Percentiles rank a stretch among this genome's conserved stretches.
These are phyloP conservation scores for Pseudogymnoascus sp. DNA, from an alignment of 2,329 filamentous ascomycete genomes.

Conservation along the genomic window DNA sequence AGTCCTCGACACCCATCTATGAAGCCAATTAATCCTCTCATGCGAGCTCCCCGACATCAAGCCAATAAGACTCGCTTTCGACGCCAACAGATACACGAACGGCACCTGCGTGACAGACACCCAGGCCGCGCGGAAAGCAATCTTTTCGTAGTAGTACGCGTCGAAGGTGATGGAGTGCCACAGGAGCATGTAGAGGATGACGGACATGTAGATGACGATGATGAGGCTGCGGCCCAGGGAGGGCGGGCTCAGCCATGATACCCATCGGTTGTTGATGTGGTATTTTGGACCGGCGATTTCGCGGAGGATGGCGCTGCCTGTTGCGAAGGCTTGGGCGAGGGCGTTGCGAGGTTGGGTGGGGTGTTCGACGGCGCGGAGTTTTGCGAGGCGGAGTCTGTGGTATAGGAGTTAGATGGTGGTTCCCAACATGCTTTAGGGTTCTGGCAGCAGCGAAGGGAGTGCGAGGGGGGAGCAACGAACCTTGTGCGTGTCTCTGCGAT, in stretches of 20 bases:
- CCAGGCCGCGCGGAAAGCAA: conserved; percentile 63
- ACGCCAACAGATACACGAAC: conserved; percentile 54
- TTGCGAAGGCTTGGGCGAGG: conserved; percentile 49
- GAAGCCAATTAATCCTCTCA: conserved; percentile 66
- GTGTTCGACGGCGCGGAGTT: conserved; percentile 33
- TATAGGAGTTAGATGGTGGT: background rate
- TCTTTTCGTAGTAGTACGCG: conserved; percentile 54
- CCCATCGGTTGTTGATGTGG: conserved; percentile 38
- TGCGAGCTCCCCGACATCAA: conserved; percentile 56
- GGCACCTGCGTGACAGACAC: conserved; percentile 58
- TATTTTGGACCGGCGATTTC: conserved; percentile 51
- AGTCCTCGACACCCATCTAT: conserved; percentile 64
- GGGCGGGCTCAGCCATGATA: conserved; percentile 53
- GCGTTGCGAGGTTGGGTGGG: conserved; percentile 45
- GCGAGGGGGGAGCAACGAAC: conserved; percentile 10
- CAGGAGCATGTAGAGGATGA: conserved; percentile 52
- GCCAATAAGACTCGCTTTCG: conserved; percentile 53
- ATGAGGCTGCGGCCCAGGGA: conserved; percentile 49
- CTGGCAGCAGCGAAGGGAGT: too few species aligned
- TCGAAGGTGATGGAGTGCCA: conserved; percentile 43
- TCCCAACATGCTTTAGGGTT: background rate
- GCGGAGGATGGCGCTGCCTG: conserved; percentile 48
- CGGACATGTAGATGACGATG: conserved; percentile 50
- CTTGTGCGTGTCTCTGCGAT: conserved; percentile 20
- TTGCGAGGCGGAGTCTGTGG: background rate